A percentile compares a stretch with the other conserved stretches of the same genome.
Evolutionary conservation across 441 rosid genomes (phyloP).

Genomic region (Jatropha podagrica): DNA sequence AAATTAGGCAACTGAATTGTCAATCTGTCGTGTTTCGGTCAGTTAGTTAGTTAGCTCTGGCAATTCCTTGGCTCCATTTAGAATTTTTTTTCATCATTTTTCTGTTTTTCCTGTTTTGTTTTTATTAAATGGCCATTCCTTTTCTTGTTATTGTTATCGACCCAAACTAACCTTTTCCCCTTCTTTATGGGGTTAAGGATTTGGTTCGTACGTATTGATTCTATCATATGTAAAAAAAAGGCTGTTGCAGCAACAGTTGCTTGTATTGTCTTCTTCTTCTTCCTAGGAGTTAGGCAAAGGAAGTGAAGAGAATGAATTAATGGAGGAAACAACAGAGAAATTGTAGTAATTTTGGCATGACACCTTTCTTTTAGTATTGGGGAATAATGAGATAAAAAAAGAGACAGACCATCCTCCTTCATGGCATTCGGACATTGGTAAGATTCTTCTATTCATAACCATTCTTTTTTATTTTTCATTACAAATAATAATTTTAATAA

Average conservation of each 20-base stretch:
- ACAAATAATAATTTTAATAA: background rate
- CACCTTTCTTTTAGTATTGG: background rate
- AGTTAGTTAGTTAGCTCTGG: background rate
- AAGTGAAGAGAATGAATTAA: background rate
- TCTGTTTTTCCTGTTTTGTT: background rate
- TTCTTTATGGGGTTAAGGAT: no score
- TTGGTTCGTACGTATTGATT: background rate
- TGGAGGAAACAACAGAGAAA: background rate
- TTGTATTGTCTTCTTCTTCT: no score
- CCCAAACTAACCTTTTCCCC: no score
- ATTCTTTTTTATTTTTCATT: no score
- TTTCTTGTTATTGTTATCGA: background rate
- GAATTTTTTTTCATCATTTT: background rate
- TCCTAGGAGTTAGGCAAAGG: no score
- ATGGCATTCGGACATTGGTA: background rate
- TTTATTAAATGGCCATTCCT: background rate
- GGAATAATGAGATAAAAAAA: background rate
- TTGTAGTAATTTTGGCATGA: background rate
- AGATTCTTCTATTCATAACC: background rate
- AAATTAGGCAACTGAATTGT: background rate
- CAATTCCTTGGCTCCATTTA: background rate
- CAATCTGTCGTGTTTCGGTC: no score
- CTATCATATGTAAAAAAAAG: background rate
- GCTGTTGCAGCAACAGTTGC: no score
- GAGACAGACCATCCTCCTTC: background rate